Conservation (phyloP, 352 stramenopile species). For the Globisporangium orthogonon region DNA sequence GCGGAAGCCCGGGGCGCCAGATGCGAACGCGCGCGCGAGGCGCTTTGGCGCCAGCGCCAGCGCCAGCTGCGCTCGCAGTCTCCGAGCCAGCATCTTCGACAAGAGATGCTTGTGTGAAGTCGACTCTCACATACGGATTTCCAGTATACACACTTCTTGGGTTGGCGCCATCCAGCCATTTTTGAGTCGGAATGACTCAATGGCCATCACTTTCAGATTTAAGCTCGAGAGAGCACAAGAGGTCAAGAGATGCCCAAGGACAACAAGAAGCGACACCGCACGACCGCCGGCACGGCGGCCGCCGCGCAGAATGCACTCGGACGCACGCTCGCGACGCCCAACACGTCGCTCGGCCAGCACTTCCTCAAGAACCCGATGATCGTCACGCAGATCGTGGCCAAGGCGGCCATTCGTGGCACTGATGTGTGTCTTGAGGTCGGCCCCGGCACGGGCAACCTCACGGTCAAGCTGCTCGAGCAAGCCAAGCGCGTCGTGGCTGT, state of each 20-base stretch:
- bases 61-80: background rate
- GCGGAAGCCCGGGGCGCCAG: conserved; percentile 25
- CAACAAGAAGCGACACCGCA: conserved; percentile 85
- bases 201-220: background rate
- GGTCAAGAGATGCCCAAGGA: conserved; percentile 68
- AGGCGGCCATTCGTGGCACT: conserved; percentile 93
- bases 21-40: conserved; percentile 14
- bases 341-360: conserved; percentile 97
- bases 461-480: conserved; percentile 96
- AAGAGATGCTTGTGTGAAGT: background rate
- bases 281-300: conserved; percentile 52
- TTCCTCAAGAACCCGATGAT: conserved; percentile 99
- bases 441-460: conserved; percentile 98
- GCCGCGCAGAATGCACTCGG: conserved; percentile 76
- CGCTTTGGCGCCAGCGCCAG: background rate
- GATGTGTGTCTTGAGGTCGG: conserved; percentile 97
- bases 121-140: background rate
- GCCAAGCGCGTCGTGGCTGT: conserved; percentile 97
- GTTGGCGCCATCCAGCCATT: background rate
- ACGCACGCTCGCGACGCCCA: conserved; percentile 93
- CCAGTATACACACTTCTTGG: background rate
- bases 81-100: background rate
- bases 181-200: background rate
- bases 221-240: background rate
- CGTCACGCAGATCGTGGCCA: conserved; percentile 95